Percentiles rank a stretch among this genome's conserved stretches.
These are phyloP conservation scores for Candida chauliodis DNA, from an alignment of 805 yeast species.

Conservation along the genomic window DNA sequence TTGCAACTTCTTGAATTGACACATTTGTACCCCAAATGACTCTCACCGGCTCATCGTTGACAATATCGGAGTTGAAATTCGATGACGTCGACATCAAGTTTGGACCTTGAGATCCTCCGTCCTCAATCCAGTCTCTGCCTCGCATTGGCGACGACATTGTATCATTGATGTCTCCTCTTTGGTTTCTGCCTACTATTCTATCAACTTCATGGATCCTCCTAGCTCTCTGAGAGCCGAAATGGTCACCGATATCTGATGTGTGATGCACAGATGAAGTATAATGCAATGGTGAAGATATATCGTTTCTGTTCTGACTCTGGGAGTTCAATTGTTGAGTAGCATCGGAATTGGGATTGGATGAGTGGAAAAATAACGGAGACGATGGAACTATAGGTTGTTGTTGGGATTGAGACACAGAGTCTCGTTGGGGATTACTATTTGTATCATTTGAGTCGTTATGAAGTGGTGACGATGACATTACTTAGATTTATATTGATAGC, in stretches of 20 bases:
- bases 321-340: constrained; percentile 8
- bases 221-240: constrained; percentile 31
- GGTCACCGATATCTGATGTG: constrained; percentile 37
- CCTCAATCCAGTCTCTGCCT: not conserved
- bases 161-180: constrained; percentile 75
- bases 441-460: not conserved
- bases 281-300: constrained; percentile 49
- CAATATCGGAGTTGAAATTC: constrained; percentile 25
- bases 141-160: constrained; percentile 56
- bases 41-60: constrained; percentile 66
- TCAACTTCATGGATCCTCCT: constrained; percentile 43
- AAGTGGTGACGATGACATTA: constrained; percentile 31
- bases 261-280: constrained; percentile 42
- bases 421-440: constrained; percentile 12
- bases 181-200: constrained; percentile 44
- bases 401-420: constrained; percentile 35
- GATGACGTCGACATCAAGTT: constrained; percentile 21
- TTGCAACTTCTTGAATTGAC: constrained; percentile 82
- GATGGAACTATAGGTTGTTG: constrained; percentile 45
- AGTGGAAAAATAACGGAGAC: constrained; percentile 53
- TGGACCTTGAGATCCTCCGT: constrained; percentile 41
- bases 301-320: constrained; percentile 20
- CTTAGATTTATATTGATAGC: not conserved
- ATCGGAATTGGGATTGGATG: constrained; percentile 43
- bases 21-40: constrained; percentile 99